These are phyloP conservation scores for Calendula officinalis DNA, from an alignment of 129 eudicot species.

Conservation along the genomic window DNA sequence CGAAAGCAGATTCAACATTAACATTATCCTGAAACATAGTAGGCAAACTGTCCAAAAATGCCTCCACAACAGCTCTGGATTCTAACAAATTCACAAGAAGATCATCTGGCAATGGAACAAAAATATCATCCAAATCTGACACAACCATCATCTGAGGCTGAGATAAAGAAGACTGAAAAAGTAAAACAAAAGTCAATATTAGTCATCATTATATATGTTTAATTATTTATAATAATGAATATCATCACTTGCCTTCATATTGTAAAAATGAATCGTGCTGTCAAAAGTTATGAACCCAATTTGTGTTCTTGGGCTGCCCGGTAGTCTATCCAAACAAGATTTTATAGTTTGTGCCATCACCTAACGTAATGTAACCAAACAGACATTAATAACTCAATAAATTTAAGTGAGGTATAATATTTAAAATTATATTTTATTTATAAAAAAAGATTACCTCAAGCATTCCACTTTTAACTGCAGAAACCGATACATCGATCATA, in stretches of 20 bases:
- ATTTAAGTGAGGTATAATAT: constrained; percentile 7
- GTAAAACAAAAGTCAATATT: constrained; percentile 30
- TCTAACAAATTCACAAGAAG: constrained; percentile 97
- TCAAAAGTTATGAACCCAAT: constrained; percentile 96
- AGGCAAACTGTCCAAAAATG: constrained; percentile 91
- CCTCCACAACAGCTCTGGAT: constrained; percentile 89
- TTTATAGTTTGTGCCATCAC: constrained; percentile 92
- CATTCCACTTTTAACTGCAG: constrained; percentile 94
- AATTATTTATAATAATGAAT: not conserved
- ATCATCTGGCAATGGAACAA: constrained; percentile 97
- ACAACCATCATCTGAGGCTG: constrained; percentile 99
- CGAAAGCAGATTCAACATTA: constrained; percentile 98
- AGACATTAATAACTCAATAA: constrained; percentile 15
- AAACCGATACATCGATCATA: constrained; percentile 82
- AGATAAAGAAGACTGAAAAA: constrained; percentile 79
- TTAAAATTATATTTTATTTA: not conserved
- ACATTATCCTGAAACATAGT: constrained; percentile 86
- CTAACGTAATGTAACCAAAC: constrained; percentile 37
- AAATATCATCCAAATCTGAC: constrained; percentile 92
- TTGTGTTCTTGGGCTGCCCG: constrained; percentile 89
- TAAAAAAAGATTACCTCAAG: constrained; percentile 62
- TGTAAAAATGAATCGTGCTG: constrained; percentile 89
- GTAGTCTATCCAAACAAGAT: constrained; percentile 82
- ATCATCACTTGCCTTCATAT: constrained; percentile 73
- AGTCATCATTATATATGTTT: not conserved